Evolutionary conservation across 2,329 filamentous ascomycete genomes (phyloP), one percentile per base, ranked within the genome.

Genomic region (Davidsoniella neocaledoniae): DNA sequence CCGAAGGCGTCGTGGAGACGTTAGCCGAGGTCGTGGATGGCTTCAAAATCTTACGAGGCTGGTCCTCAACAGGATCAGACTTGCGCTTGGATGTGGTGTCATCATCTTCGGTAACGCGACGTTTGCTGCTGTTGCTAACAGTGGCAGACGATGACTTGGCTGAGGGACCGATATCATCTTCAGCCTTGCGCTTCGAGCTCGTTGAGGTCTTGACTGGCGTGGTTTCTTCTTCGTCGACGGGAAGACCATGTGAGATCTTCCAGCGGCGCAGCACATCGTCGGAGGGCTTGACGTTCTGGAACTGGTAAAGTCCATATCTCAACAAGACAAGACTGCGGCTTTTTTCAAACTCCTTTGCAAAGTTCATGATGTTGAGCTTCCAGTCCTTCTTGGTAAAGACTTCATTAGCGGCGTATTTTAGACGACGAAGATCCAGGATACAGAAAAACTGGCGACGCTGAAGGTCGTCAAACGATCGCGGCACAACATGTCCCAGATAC

Each of bases 331-430:
- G 63, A 56, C 73, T 75, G 45, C 75, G 68, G 58, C 74, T 78
- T 65, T 79, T 79, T 59, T 79, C 75, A 54, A 76, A 79, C 59
- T 78, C 75, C 59, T 77, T 79, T 38, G 75, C 74, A 52, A 79
- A 79, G 59, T 77, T 78, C 55, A 73, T 60, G 16, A 78, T 70
- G 55, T 79, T 79, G 48, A 79, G 61, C 61, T 75, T 76, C 75
- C 75, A 79, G 55, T 76, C 74, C 59, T 78, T 78, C 58, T 70
- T 73, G 16, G 63, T 58, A 52, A 78, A 79, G 14, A 79, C 74
- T 56, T 78, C 74, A 56, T 77, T 69, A 25, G 75, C 74, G 5
- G 74, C 71, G 57, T 77, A 76, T 61, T 79, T 79, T 43, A 79
- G 66, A 54, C 75, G 69, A 53, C 75, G 72, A 51, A 79, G 64